phyloP scores from a whole-genome alignment of 352 stramenopile genomes.

The Phytophthora kernoviae region DNA sequence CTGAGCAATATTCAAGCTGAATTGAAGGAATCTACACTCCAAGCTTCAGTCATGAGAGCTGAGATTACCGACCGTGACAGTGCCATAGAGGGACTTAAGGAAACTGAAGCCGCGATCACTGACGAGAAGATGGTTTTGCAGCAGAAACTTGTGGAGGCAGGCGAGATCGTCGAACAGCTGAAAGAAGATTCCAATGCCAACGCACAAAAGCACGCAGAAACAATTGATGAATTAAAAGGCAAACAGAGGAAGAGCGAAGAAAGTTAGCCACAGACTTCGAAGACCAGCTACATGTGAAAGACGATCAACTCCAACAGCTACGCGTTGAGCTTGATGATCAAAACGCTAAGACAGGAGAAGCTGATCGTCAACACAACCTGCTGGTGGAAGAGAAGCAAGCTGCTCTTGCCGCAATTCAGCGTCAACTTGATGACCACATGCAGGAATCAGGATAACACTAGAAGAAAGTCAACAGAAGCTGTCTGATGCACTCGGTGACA shows the following conservation, averaged over 20 bases:
- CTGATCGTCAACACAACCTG: slow-evolving; percentile 13
- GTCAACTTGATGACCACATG: slow-evolving; percentile 50
- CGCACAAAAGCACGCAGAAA: slow-evolving; percentile 20
- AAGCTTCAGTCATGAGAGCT: slow-evolving; percentile 12
- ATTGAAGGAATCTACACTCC: slow-evolving; percentile 18
- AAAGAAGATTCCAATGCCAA: slow-evolving; percentile 16
- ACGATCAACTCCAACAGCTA: slow-evolving; percentile 25
- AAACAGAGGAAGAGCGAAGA: slow-evolving; percentile 22
- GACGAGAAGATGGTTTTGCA: slow-evolving; percentile 26
- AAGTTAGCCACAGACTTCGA: slow-evolving; percentile 26
- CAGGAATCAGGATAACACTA: slow-evolving; percentile 20
- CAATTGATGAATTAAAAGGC: slow-evolving; percentile 15
- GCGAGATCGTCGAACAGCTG: slow-evolving; percentile 18
- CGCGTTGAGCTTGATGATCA: slow-evolving; percentile 19
- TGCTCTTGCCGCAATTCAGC: slow-evolving; percentile 46
- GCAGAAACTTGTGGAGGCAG: slow-evolving; percentile 26
- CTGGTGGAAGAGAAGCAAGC: slow-evolving; percentile 28
- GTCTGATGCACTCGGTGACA: slow-evolving; percentile 13
- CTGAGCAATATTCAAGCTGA: slow-evolving; percentile 16
- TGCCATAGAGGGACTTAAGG: slow-evolving; percentile 22
- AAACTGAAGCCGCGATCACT: slow-evolving; percentile 4
- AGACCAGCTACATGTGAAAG: slow-evolving; percentile 25
- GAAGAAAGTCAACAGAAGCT: slow-evolving; percentile 24
- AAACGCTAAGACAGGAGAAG: slow-evolving; percentile 22
- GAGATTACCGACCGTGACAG: slow-evolving; percentile 22